Percentiles rank a stretch among this genome's conserved stretches.
Evolutionary conservation across 2,329 filamentous ascomycete species (phyloP).

Genomic region (Fusarium buharicum): DNA sequence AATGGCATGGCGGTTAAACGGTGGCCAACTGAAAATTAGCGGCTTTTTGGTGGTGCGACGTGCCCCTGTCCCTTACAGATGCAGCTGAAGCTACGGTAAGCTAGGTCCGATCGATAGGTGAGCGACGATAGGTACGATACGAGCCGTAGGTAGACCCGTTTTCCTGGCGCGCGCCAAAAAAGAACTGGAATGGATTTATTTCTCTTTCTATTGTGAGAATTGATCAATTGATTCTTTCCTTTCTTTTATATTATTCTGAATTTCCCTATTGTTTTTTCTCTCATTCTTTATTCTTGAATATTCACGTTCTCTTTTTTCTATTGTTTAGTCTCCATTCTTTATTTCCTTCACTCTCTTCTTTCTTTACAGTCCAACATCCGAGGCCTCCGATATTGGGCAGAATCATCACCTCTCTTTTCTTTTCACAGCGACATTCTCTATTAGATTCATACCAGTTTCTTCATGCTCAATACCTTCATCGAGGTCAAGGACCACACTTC

Average conservation of each 20-base stretch:
- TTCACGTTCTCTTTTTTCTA: slow-evolving; percentile 13
- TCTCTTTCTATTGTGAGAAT: background rate
- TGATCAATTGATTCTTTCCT: slow-evolving; percentile 11
- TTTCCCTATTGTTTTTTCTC: background rate
- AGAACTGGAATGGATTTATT: background rate
- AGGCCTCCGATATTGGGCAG: slow-evolving; percentile 10
- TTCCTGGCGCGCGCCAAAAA: slow-evolving; percentile 34
- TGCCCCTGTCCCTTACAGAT: slow-evolving; percentile 28
- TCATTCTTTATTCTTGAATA: slow-evolving; percentile 14
- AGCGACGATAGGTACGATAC: too few species aligned
- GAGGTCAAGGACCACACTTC: slow-evolving; percentile 27
- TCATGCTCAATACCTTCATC: slow-evolving; percentile 34
- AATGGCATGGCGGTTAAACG: slow-evolving; percentile 18
- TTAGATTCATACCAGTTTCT: slow-evolving; percentile 11
- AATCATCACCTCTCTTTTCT: slow-evolving; percentile 1
- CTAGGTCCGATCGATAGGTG: background rate
- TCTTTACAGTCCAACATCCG: slow-evolving; percentile 11
- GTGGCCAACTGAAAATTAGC: slow-evolving; percentile 35
- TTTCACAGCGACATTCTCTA: background rate
- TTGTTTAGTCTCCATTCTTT: slow-evolving; percentile 12
- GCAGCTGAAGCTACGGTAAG: too few species aligned
- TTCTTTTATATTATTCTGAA: slow-evolving; percentile 16
- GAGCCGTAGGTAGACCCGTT: slow-evolving; percentile 9
- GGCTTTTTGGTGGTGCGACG: slow-evolving; percentile 41
- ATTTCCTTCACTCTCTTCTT: slow-evolving; percentile 10